Base-by-base conservation (phyloP, 345 rosid genomes). In the Salix brachista region DNA sequence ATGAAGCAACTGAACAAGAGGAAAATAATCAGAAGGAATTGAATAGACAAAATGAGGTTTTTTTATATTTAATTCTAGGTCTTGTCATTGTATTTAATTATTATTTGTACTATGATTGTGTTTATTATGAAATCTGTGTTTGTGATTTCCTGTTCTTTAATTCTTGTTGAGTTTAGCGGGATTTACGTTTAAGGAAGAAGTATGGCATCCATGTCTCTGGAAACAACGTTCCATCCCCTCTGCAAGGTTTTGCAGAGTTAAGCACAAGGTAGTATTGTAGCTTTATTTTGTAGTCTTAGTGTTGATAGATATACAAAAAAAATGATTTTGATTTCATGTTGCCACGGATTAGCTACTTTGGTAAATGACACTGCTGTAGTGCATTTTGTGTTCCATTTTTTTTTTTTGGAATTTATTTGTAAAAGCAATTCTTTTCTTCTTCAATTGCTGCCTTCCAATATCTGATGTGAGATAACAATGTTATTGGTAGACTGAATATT, bases 141-240 rank as follows among this genome's bases (percentile, higher is more conserved):
- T 46, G 52, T 46, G 52, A 46, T 46, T 46, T 44, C 46, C 46
- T 42, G 75, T 76, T 75, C 44, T 30, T 18, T 52, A 11, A 23
- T 69, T 36, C 26, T 81, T 72, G 52, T 52, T 68, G 80, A 70
- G 75, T 69, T 80, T 78, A 95, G 99, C 80, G 73, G n/a, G 97
- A 93, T 84, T 87, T 92, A 26, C 44, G 91, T 77, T 72, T 86
- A 39, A 85, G 97, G 84, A 95, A 95, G 84, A 86, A 83, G 82
- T 80, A 86, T 79, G 86, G 77, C 81, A 89, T 95, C 84, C 97
- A 95, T 83, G 92, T 93, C 42, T 86, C 93, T n/a, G 94, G 96
- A 69, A 85, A 79, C 82, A 88, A 88, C 62, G 83, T 91, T 50
- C 94, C 99, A 56, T 77, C 99, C 6, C 97, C 97, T 1, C 89